Base-by-base conservation (phyloP, 1,139 yeast genomes). In the Kurtzmaniella quercitrusa region DNA sequence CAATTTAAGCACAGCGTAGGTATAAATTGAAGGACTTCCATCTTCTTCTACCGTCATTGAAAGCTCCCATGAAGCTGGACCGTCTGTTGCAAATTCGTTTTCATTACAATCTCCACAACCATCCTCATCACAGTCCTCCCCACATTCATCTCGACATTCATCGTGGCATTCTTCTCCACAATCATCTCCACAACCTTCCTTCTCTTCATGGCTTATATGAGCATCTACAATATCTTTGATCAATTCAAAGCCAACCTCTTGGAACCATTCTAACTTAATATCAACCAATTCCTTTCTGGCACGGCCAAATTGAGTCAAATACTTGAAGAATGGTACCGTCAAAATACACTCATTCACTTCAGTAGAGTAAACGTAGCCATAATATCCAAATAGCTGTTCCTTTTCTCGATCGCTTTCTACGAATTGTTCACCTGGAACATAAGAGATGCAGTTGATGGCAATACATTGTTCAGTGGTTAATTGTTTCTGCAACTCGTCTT, bases 251-350 rank as follows among this genome's bases (percentile, higher is more conserved):
- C 86, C 88, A 33, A 61, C 57, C 11, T 67, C 66, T 33, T 77
- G 77, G 76, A 88, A 82, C 93, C 93, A 86, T 18, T 70, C 68
- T 10, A 82, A 57, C 43, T 85, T 76, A 36, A 65, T 62, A 3
- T 68, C 65, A 34, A 70, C 51, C 70, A 23, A 63, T 59, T 21
- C 60, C 60, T 46, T 63, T 61, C 16, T 41, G 3, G 50, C 54
- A 11, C 47, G 41, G 47, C 60, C 61, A 23, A 55, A 47, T 23
- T 64, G 52, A 44, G 74, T 74, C 37, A 74, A 61, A 44, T 71
- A 66, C 41, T 61, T 60, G 36, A 68, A 55, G 43, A 83, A 61
- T 54, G 82, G 86, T 3, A 71, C 68, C 1, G 82, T 80, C 25
- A 86, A 56, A 45, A 78, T 70, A 17, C 86, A 75, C 51, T 86